Evolutionary conservation across 305 asterid species (phyloP).

Genomic region (Coffea humblotiana): DNA sequence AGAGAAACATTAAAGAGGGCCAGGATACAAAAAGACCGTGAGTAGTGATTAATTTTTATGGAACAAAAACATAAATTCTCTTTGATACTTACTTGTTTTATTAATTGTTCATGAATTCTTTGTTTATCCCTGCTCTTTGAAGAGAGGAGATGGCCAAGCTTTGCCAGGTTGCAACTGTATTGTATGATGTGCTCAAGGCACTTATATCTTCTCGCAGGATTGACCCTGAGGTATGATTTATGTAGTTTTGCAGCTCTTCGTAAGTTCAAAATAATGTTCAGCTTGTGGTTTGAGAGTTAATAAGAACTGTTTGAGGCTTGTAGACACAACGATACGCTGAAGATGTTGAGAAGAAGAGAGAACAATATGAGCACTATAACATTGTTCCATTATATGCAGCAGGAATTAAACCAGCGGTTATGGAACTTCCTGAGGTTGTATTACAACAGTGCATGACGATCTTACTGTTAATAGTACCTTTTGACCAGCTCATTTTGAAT

Average conservation of each 20-base stretch:
- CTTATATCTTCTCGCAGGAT: constrained; percentile 60
- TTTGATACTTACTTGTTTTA: constrained; percentile 2
- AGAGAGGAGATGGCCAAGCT: constrained; percentile 98
- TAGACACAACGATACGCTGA: constrained; percentile 73
- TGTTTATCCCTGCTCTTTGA: constrained; percentile 19
- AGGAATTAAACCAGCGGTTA: constrained; percentile 87
- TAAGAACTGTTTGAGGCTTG: constrained; percentile 29
- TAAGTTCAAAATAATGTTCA: constrained; percentile 12
- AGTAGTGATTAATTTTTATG: constrained; percentile 26
- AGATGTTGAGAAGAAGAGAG: constrained; percentile 88
- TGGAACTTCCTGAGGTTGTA: constrained; percentile 95
- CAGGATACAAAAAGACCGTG: constrained; percentile 87
- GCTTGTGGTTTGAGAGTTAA: background rate
- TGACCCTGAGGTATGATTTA: constrained; percentile 64
- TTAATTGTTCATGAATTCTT: constrained; percentile 9
- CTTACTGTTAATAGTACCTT: constrained; percentile 1
- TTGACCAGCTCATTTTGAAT: background rate
- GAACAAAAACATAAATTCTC: background rate
- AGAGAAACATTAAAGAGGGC: constrained; percentile 76
- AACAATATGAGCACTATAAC: constrained; percentile 80
- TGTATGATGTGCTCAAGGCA: constrained; percentile 76
- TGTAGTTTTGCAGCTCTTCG: constrained; percentile 24
- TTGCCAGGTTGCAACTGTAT: constrained; percentile 83
- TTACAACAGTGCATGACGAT: constrained; percentile 14
- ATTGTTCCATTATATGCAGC: constrained; percentile 82